Evolutionary conservation across 495 filamentous ascomycete species (phyloP), one percentile per base, ranked within the genome.

Genomic region (Lasiosphaeria hispida): DNA sequence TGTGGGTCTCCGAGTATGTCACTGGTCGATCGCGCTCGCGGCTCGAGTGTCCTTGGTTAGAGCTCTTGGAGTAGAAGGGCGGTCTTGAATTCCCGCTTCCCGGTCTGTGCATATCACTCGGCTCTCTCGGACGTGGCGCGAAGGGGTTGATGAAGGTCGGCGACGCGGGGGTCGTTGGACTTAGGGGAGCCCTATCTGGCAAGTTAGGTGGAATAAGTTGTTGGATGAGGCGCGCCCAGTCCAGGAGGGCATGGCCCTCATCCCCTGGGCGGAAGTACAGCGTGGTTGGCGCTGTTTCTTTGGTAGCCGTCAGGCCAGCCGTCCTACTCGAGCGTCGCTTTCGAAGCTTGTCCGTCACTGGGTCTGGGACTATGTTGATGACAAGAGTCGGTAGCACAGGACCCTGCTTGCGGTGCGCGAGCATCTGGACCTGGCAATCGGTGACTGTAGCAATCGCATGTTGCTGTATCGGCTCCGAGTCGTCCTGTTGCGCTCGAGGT

Each of bases 271-370:
- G 75, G 49, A 80, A 78, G 65, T 71, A 71, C 4, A 80, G 58
- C 3, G 69, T 74, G 4, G 67, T 69, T 5, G 77, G 73, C 18
- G 69, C 63, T 1, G 70, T 64, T 10, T 79, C 77, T 60, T 72
- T 79, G 37, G 65, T 64, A 5, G 74, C 61, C 15, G 70, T 73
- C 14, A 84, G 63, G 9, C 76, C 76, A n/a, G 74, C 74, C 7
- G 81, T 79, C 48, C 81, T 72, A 57, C 81, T 84, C 57, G 81
- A 84, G 55, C 81, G 73, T 19, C 81, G 75, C 62, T 82, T 84
- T 37, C 80, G 75, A 54, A 78, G 63, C 57, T 81, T 81, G 48
- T 84, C 80, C 19, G 75, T 67, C 7, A 64, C 54, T 1, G 79
- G 75, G 63, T 82, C 79, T 10, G 77, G 77, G 14, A 79, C 72